Conservation (phyloP, 2,329 filamentous ascomycete species). For the Blumeriella jaapii region DNA sequence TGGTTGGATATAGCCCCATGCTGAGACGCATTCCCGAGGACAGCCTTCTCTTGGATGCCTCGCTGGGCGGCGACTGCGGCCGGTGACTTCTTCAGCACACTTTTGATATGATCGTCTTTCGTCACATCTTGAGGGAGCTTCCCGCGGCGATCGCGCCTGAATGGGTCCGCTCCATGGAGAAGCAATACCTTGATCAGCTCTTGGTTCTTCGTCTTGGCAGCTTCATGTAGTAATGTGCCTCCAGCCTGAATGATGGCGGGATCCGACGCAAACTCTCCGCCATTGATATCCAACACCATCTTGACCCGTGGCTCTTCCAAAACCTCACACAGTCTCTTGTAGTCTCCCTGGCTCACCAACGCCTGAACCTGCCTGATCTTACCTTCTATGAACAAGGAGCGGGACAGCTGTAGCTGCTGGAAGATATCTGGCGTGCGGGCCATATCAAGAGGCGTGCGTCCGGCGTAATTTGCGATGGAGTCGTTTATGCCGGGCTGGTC, state of each 20-base stretch:
- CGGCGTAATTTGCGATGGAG: slow-evolving; percentile 70
- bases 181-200: slow-evolving; percentile 82
- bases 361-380: slow-evolving; percentile 78
- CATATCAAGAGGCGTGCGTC: slow-evolving; percentile 76
- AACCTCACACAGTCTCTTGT: slow-evolving; percentile 66
- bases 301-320: slow-evolving; percentile 78
- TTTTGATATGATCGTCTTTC: slow-evolving; percentile 79
- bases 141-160: slow-evolving; percentile 86
- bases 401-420: slow-evolving; percentile 81
- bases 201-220: slow-evolving; percentile 75
- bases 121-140: slow-evolving; percentile 94
- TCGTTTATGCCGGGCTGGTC: slow-evolving; percentile 81
- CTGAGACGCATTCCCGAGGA: slow-evolving; percentile 62
- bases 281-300: slow-evolving; percentile 84
- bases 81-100: slow-evolving; percentile 86
- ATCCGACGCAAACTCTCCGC: slow-evolving; percentile 77
- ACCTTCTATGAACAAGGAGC: slow-evolving; percentile 79
- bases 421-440: slow-evolving; percentile 91
- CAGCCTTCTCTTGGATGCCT: slow-evolving; percentile 93
- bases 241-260: slow-evolving; percentile 65
- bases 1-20: slow-evolving; percentile 39
- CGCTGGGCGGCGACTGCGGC: slow-evolving; percentile 89
- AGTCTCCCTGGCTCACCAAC: slow-evolving; percentile 60
- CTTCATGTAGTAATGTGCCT: slow-evolving; percentile 90
- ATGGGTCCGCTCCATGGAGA: slow-evolving; percentile 90